Conservation (phyloP, 495 filamentous ascomycete species). For the Neurospora intermedia region DNA sequence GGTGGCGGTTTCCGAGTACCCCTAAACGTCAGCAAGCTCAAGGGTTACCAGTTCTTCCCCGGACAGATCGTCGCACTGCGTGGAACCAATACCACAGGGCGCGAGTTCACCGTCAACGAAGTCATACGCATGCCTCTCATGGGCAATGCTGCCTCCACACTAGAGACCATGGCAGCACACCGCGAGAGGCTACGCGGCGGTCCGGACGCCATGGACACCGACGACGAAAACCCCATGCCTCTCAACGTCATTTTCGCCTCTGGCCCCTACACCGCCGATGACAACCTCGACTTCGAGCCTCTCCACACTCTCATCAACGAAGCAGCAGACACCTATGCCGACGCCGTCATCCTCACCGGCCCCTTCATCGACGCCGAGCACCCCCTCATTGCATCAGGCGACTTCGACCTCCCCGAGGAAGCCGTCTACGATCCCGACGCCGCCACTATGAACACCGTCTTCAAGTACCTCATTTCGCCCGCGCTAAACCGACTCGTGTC, state of each 20-base stretch:
- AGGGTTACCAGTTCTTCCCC: slow-evolving; percentile 77
- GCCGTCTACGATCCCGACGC: slow-evolving; percentile 58
- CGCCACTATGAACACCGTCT: slow-evolving; percentile 69
- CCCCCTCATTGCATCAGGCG: slow-evolving; percentile 75
- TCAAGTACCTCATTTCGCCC: slow-evolving; percentile 64
- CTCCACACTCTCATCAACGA: slow-evolving; percentile 68
- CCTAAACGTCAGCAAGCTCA: slow-evolving; percentile 58
- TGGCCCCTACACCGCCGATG: slow-evolving; percentile 85
- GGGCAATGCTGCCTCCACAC: slow-evolving; percentile 53
- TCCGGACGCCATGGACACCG: slow-evolving; percentile 47
- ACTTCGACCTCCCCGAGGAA: slow-evolving; percentile 78
- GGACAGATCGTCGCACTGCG: slow-evolving; percentile 84
- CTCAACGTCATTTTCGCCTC: slow-evolving; percentile 67
- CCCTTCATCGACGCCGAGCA: slow-evolving; percentile 90
- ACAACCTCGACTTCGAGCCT: slow-evolving; percentile 81
- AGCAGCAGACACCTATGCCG: slow-evolving; percentile 62
- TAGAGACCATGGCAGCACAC: slow-evolving; percentile 47
- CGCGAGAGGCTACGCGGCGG: slow-evolving; percentile 53
- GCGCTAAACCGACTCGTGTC: slow-evolving; percentile 54
- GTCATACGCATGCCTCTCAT: slow-evolving; percentile 64
- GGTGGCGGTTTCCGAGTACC: slow-evolving; percentile 74
- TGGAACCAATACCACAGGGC: slow-evolving; percentile 79
- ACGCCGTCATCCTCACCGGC: slow-evolving; percentile 71
- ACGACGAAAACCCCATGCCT: slow-evolving; percentile 41
- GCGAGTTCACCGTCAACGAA: slow-evolving; percentile 71